A percentile compares a stretch with the other conserved stretches of the same genome.
Conservation (phyloP, 2,329 filamentous ascomycete species). For the Aspergillus chevalieri region DNA sequence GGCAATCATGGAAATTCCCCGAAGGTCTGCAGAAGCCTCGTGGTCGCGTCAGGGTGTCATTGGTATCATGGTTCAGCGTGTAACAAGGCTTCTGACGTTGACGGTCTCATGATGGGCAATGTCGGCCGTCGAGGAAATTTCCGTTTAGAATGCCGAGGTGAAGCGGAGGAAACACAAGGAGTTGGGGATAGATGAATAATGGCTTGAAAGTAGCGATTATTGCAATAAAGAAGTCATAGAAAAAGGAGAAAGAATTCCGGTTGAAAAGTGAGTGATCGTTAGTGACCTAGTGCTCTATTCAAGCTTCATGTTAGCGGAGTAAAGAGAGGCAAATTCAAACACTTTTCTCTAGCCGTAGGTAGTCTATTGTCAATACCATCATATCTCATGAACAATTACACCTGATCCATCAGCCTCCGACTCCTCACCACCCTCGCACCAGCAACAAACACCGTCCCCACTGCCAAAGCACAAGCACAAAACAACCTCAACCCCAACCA, state of each 20-base stretch:
- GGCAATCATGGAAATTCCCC: neutral
- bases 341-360: too few relatives aligned
- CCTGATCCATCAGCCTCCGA: neutral
- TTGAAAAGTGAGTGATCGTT: too few relatives aligned
- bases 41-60: neutral
- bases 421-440: neutral
- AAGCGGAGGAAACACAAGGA: neutral
- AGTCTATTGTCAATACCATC: too few relatives aligned
- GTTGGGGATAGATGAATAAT: neutral
- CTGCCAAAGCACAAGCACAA: neutral
- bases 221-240: too few relatives aligned
- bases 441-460: neutral
- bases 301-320: too few relatives aligned
- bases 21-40: neutral
- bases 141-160: neutral
- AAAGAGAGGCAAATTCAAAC: too few relatives aligned
- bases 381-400: neutral
- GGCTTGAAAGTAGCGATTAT: neutral
- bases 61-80: neutral
- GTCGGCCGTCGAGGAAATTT: neutral
- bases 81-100: neutral
- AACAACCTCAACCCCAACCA: neutral
- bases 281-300: too few relatives aligned
- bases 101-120: neutral
- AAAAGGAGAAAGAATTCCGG: too few relatives aligned